Conservation (phyloP, 2,329 filamentous ascomycete genomes). For the Diplodia mutila region DNA sequence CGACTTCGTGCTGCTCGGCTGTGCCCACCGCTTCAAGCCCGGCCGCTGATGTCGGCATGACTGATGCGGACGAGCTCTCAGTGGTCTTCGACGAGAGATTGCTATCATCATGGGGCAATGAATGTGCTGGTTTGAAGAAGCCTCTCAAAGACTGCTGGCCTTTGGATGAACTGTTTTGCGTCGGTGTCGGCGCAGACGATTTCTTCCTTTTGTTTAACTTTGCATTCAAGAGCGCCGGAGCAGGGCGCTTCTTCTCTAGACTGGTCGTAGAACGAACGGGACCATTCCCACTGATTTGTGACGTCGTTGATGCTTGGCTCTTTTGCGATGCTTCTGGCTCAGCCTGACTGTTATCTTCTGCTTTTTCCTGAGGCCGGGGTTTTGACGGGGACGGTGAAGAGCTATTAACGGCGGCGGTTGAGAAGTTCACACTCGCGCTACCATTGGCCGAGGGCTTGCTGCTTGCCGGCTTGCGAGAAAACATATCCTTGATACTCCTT, state of each 20-base stretch:
- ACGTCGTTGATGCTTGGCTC: not conserved
- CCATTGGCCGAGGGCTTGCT: constrained; percentile 23
- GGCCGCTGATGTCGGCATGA: constrained; percentile 39
- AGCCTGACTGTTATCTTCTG: not conserved
- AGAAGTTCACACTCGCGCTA: not conserved
- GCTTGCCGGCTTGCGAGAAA: constrained; percentile 52
- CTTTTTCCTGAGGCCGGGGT: not conserved
- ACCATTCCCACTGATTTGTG: not conserved
- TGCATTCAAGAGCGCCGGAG: constrained; percentile 29
- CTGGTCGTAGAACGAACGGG: not conserved
- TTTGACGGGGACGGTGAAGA: not conserved
- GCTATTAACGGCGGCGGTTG: not conserved
- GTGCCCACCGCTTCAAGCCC: not conserved
- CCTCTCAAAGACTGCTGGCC: constrained; percentile 25
- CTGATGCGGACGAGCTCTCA: not conserved
- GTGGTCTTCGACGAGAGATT: not conserved
- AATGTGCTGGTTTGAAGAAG: constrained; percentile 22
- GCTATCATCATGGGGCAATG: constrained; percentile 3
- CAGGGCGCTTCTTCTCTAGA: constrained; percentile 35
- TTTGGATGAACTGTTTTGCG: not conserved
- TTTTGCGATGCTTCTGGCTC: not conserved
- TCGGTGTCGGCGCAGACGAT: not conserved
- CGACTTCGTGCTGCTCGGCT: not conserved
- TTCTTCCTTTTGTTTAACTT: constrained; percentile 28
- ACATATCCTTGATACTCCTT: constrained; percentile 91